A percentile compares a stretch with the other conserved stretches of the same genome.
Conservation (phyloP, 148 eudicot genomes). For the Pouteria glomerata region DNA sequence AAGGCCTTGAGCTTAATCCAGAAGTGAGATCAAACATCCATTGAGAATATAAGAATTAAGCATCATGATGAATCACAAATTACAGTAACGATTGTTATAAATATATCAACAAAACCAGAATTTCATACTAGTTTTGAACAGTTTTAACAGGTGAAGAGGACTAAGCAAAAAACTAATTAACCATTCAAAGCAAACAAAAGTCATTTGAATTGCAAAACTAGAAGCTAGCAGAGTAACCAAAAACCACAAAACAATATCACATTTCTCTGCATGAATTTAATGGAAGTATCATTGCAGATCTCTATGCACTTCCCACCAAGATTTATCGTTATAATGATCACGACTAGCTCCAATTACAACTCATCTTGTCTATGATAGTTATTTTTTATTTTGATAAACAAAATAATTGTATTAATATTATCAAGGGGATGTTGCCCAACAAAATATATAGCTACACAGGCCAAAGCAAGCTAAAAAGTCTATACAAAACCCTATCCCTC, state of each 20-base stretch:
- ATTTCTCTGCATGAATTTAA: not conserved
- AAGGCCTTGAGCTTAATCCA: not conserved
- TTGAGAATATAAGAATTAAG: too few relatives aligned
- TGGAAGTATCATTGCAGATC: not conserved
- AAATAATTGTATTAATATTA: too few relatives aligned
- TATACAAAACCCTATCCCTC: too few relatives aligned
- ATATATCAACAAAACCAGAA: not conserved
- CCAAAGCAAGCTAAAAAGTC: too few relatives aligned
- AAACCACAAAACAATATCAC: too few relatives aligned
- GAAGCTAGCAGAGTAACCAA: too few relatives aligned
- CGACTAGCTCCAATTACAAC: not conserved
- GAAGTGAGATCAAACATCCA: constrained; percentile 4
- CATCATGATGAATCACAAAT: too few relatives aligned
- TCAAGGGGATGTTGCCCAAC: too few relatives aligned
- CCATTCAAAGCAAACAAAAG: too few relatives aligned
- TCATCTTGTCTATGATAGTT: not conserved
- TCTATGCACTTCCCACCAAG: not conserved
- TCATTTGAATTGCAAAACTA: too few relatives aligned
- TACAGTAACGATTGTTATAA: not conserved
- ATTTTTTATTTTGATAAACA: too few relatives aligned
- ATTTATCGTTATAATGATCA: not conserved
- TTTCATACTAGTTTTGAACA: not conserved
- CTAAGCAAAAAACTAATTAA: not conserved
- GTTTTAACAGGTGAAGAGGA: not conserved
- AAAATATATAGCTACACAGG: too few relatives aligned